Base-by-base conservation (phyloP, 768 basidiomycete genomes). In the Trametes cingulata region DNA sequence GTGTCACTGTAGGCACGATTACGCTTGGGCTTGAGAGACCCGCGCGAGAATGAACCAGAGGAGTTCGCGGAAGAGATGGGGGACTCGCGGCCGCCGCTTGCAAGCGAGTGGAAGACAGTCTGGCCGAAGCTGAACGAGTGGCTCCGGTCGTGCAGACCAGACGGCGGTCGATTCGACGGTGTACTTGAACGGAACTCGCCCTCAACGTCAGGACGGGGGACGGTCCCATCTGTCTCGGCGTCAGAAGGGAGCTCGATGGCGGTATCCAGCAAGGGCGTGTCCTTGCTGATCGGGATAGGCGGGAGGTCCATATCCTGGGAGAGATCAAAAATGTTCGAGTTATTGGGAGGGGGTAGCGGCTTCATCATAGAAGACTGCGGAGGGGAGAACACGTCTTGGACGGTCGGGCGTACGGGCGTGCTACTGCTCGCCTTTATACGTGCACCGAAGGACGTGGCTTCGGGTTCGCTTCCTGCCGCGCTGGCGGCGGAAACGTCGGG, bases 41-140 rank as follows among this genome's bases (percentile, higher is more conserved):
- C 71, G 63, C 25, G 74, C 64, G 47, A 56, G 47, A 49, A 52
- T 0, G 61, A 62, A 1, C 41, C 48, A 7, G 61, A 58, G 3
- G 72, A 65, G 61, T 76, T 70, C 6, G 64, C 54, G 24, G 48
- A 35, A 35, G 45, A 54, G 1, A 42, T 56, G 10, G 53, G 61
- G 19, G 62, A 48, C 12, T 59, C 62, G 14, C 57, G 58, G 19
- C 47, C 36, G 41, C 42, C 47, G 13, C 25, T 55, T 35, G 69
- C 72, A 64, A 82, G 74, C 4, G 86, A 84, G 63, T 79, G 83
- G 70, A 87, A 87, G 13, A 85, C 73, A 1, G 84, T 82, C 67
- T 86, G 84, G 2, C 85, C 86, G 53, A 85, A 80, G 67, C 84
- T 86, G 71, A 86, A 87, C 1, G 86, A 87, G n/a, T 85, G 80